phyloP scores from a whole-genome alignment of 208 protist genomes.

The Trypanosoma boissoni region DNA sequence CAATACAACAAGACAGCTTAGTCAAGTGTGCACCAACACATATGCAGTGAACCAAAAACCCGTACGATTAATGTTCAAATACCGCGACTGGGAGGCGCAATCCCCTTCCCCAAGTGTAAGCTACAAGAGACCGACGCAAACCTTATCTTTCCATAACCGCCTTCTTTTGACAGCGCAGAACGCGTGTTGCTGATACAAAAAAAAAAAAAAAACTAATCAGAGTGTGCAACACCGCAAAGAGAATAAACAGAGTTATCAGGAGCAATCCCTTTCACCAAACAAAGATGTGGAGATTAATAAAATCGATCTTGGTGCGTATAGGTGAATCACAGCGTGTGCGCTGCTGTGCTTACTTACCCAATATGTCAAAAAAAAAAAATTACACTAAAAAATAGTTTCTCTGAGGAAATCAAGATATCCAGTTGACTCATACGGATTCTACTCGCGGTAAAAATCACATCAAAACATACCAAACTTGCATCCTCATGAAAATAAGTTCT shows the following conservation, averaged over 20 bases:
- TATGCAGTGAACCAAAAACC: no score
- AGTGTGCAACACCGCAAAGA: constrained; percentile 24
- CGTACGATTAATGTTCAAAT: no score
- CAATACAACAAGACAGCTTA: constrained; percentile 42
- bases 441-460: constrained; percentile 36
- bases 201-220: constrained; percentile 36
- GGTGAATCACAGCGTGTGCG: constrained; percentile 27
- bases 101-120: constrained; percentile 59
- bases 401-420: constrained; percentile 30
- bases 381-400: constrained; percentile 34
- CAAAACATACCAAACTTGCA: no score
- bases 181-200: constrained; percentile 53
- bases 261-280: neutral
- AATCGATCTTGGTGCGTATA: constrained; percentile 14
- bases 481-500: no score
- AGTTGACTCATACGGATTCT: constrained; percentile 33
- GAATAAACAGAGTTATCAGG: constrained; percentile 30
- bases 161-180: constrained; percentile 35
- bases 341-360: constrained; percentile 47
- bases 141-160: constrained; percentile 36
- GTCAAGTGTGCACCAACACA: constrained; percentile 35
- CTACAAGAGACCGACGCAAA: constrained; percentile 38
- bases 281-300: constrained; percentile 2
- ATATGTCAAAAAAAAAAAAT: constrained; percentile 42
- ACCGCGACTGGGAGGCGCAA: constrained; percentile 22